phyloP scores from a whole-genome alignment of 2,329 filamentous ascomycete genomes.

The Aspergillus ustus region DNA sequence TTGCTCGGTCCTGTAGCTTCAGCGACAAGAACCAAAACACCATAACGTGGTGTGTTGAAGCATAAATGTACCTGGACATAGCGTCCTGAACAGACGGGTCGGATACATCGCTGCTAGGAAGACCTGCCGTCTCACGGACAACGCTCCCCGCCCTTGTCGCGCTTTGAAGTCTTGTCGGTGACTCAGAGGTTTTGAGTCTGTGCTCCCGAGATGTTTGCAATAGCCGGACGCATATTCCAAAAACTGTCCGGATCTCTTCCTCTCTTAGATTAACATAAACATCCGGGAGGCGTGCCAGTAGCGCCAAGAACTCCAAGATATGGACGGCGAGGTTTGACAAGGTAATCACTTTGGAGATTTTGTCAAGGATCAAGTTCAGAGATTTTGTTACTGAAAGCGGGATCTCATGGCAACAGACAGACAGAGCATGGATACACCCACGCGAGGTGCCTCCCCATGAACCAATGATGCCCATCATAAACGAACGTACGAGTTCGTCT shows the following conservation, averaged over 20 bases:
- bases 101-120: slow-evolving; percentile 34
- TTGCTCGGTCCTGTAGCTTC: slow-evolving; percentile 80
- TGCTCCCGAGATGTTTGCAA: slow-evolving; percentile 81
- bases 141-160: slow-evolving; percentile 49
- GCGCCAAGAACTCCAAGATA: slow-evolving; percentile 92
- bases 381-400: slow-evolving; percentile 85
- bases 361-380: slow-evolving; percentile 82
- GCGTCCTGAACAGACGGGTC: slow-evolving; percentile 65
- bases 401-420: slow-evolving; percentile 93
- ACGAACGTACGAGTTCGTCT: slow-evolving; percentile 85
- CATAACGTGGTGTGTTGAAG: slow-evolving; percentile 91
- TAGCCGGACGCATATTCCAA: slow-evolving; percentile 93
- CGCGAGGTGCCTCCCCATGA: slow-evolving; percentile 86
- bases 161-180: slow-evolving; percentile 40
- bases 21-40: slow-evolving; percentile 96
- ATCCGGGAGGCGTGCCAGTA: slow-evolving; percentile 80
- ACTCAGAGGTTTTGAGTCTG: slow-evolving; percentile 41
- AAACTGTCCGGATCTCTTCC: slow-evolving; percentile 91
- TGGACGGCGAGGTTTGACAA: slow-evolving; percentile 90
- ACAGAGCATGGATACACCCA: slow-evolving; percentile 91
- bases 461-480: slow-evolving; percentile 77
- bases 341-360: slow-evolving; percentile 95
- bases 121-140: slow-evolving; percentile 46
- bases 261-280: slow-evolving; percentile 88
- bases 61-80: slow-evolving; percentile 90